Percentiles rank a stretch among this genome's conserved stretches.
Conservation (phyloP, 2,329 filamentous ascomycete species). For the Botrytis paeoniae region DNA sequence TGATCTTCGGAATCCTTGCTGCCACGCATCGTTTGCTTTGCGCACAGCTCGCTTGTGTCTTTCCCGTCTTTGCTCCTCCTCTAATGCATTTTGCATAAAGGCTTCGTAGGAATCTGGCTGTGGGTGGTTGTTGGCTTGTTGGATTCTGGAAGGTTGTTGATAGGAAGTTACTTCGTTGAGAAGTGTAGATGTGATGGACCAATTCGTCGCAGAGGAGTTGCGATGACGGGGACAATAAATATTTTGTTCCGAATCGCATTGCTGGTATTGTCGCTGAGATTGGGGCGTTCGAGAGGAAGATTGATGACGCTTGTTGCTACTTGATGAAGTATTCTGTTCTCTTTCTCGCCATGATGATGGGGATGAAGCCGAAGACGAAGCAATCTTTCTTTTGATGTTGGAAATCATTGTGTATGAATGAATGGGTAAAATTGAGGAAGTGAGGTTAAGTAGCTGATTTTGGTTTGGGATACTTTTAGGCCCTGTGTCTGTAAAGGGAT, state of each 20-base stretch:
- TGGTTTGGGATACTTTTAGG: neutral
- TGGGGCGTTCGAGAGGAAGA: neutral
- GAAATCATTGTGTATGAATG: constrained; percentile 4
- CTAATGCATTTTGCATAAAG: constrained; percentile 2
- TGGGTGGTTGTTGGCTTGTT: neutral
- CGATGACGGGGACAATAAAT: neutral
- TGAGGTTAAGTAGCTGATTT: neutral
- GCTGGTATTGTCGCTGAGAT: neutral
- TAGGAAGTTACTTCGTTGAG: neutral
- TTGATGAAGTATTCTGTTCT: neutral
- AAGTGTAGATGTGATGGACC: constrained; percentile 5
- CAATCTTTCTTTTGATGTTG: constrained; percentile 7
- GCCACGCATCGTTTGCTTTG: constrained; percentile 1
- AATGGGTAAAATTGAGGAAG: neutral
- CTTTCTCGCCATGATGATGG: neutral
- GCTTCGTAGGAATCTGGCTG: constrained; percentile 14
- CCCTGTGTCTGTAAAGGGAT: neutral
- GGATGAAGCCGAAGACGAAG: neutral
- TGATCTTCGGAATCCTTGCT: constrained; percentile 3
- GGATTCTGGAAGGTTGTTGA: neutral
- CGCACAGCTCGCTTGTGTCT: constrained; percentile 5
- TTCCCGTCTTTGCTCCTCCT: constrained; percentile 5
- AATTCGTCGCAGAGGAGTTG: neutral
- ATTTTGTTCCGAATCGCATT: neutral
- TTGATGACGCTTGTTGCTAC: neutral